A percentile compares a stretch with the other conserved stretches of the same genome.
These are phyloP conservation scores for Calonectria pauciramosa DNA, from an alignment of 2,329 filamentous ascomycete species.

Conservation along the genomic window DNA sequence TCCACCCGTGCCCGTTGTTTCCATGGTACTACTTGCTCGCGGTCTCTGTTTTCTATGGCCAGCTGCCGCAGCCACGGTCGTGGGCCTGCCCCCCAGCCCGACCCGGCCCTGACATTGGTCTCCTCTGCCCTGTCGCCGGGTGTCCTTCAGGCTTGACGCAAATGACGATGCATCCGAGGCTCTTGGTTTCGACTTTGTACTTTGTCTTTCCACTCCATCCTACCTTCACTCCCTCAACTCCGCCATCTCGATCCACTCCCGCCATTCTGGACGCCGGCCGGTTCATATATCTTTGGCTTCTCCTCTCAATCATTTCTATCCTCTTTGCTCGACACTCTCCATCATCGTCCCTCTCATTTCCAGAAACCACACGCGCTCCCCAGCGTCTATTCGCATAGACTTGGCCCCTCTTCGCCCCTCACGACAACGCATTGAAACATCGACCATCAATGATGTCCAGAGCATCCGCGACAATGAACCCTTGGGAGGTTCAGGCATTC, in stretches of 20 bases:
- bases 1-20: not conserved
- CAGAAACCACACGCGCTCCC: not conserved
- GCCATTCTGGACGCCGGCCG: not conserved
- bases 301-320: not conserved
- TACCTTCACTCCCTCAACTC: conserved; percentile 2
- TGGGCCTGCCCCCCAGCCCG: conserved; percentile 6
- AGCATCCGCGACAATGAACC: conserved; percentile 38
- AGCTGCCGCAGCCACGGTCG: conserved; percentile 17
- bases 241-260: conserved; percentile 20
- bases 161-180: conserved; percentile 9
- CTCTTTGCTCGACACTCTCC: not conserved
- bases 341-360: not conserved
- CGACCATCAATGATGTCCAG: conserved; percentile 32
- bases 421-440: conserved; percentile 14
- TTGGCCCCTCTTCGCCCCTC: not conserved
- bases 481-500: conserved; percentile 44
- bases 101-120: not conserved
- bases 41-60: conserved; percentile 2
- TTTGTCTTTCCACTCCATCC: conserved; percentile 13
- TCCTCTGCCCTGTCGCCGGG: not conserved
- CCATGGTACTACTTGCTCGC: not conserved
- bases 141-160: not conserved
- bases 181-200: not conserved
- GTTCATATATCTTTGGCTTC: conserved; percentile 15
- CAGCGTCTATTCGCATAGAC: not conserved